A percentile compares a stretch with the other conserved stretches of the same genome.
These are phyloP conservation scores for Thermothielavioides terrestris DNA, from an alignment of 495 filamentous ascomycete genomes.

Conservation along the genomic window DNA sequence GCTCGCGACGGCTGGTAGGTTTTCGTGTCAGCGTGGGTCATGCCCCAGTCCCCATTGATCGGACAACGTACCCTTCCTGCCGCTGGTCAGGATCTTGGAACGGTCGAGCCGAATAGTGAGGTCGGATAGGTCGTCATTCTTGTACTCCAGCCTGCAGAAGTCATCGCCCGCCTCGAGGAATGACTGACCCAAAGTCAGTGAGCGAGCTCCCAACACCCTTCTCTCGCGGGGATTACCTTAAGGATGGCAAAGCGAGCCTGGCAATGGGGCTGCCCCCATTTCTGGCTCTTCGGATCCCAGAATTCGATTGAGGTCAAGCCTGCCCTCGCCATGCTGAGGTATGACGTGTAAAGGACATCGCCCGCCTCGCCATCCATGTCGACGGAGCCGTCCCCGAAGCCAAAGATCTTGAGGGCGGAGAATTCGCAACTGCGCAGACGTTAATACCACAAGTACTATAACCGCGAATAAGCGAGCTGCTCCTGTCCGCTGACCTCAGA, in stretches of 20 bases:
- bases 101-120: slow-evolving; percentile 73
- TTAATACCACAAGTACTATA: too few species aligned
- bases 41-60: slow-evolving; percentile 13
- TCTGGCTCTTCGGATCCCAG: slow-evolving; percentile 77
- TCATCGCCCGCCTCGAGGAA: slow-evolving; percentile 78
- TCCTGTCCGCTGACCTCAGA: slow-evolving; percentile 54
- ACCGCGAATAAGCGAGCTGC: too few species aligned
- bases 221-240: slow-evolving; percentile 19
- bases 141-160: slow-evolving; percentile 73
- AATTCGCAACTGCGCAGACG: slow-evolving; percentile 61
- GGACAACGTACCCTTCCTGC: slow-evolving; percentile 40
- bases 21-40: background rate
- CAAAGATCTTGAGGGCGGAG: slow-evolving; percentile 80
- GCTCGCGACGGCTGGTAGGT: slow-evolving; percentile 63
- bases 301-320: slow-evolving; percentile 77
- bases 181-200: slow-evolving; percentile 37
- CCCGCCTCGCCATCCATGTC: slow-evolving; percentile 70
- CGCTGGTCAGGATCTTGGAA: slow-evolving; percentile 62
- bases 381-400: slow-evolving; percentile 65
- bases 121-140: slow-evolving; percentile 67
- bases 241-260: slow-evolving; percentile 91
- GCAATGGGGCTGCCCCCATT: slow-evolving; percentile 94
- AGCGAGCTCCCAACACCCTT: background rate
- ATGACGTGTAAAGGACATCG: slow-evolving; percentile 75
- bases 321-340: slow-evolving; percentile 86